Evolutionary conservation across 2,329 filamentous ascomycete genomes (phyloP).

Genomic region (Graphium sp.): DNA sequence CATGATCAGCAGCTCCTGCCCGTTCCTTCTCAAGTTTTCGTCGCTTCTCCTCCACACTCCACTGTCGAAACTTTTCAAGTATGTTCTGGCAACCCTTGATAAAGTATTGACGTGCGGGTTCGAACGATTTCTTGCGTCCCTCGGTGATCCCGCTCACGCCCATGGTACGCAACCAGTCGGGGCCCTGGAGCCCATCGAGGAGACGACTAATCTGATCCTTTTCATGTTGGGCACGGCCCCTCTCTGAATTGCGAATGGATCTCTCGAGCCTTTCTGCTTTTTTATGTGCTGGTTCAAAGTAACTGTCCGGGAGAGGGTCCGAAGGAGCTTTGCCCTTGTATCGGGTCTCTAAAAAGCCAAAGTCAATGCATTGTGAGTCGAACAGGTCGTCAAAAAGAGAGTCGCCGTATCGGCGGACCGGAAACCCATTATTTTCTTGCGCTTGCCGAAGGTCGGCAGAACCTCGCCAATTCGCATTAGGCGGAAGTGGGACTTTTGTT

Average conservation of each 20-base stretch:
- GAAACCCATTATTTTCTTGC: too few relatives aligned
- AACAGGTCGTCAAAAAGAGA: slow-evolving; percentile 36
- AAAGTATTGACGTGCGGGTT: slow-evolving; percentile 72
- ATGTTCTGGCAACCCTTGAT: slow-evolving; percentile 68
- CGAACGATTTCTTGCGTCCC: slow-evolving; percentile 69
- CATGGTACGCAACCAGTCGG: slow-evolving; percentile 86
- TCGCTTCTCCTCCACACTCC: slow-evolving; percentile 81
- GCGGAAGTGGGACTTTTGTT: slow-evolving; percentile 6
- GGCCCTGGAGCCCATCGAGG: slow-evolving; percentile 71
- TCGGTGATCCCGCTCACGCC: slow-evolving; percentile 78
- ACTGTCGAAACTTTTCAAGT: slow-evolving; percentile 72
- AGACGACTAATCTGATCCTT: slow-evolving; percentile 47
- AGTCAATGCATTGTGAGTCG: slow-evolving; percentile 38
- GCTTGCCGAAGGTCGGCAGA: too few relatives aligned
- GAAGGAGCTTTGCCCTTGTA: slow-evolving; percentile 22
- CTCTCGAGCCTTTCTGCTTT: slow-evolving; percentile 43
- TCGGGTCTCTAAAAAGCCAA: slow-evolving; percentile 32
- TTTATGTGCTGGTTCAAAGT: slow-evolving; percentile 36
- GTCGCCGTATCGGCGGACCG: slow-evolving; percentile 36
- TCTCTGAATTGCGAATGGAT: slow-evolving; percentile 46
- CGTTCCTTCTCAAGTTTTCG: slow-evolving; percentile 63
- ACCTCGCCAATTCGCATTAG: too few relatives aligned
- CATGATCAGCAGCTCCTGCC: too few relatives aligned
- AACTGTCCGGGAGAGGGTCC: slow-evolving; percentile 38
- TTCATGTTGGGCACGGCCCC: slow-evolving; percentile 48